Evolutionary conservation across 2,329 filamentous ascomycete genomes (phyloP).

Genomic region (Helicocarpus griseus): DNA sequence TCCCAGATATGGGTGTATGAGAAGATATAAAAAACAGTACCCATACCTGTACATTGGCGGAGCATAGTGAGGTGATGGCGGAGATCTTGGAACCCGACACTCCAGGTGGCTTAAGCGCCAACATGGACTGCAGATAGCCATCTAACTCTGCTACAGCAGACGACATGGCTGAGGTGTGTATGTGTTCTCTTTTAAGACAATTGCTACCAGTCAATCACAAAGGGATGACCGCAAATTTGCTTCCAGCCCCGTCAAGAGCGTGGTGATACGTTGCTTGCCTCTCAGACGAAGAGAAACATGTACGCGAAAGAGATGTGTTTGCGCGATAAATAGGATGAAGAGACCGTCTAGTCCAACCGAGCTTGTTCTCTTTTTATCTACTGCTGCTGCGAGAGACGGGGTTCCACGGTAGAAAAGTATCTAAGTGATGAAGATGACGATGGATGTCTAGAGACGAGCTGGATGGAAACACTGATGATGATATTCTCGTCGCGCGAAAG

Average conservation of each 20-base stretch:
- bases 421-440: conserved; percentile 1
- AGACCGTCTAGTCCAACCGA: too few species aligned
- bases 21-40: conserved; percentile 4
- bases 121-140: conserved; percentile 81
- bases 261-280: neutral
- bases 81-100: conserved; percentile 89
- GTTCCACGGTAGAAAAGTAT: neutral
- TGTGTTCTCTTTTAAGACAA: neutral
- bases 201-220: conserved; percentile 8
- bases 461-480: neutral
- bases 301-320: neutral
- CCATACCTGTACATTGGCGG: conserved; percentile 81
- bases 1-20: neutral
- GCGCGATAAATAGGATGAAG: neutral
- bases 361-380: conserved; percentile 1
- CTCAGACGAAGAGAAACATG: neutral
- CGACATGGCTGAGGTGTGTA: conserved; percentile 46
- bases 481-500: neutral
- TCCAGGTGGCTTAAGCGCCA: conserved; percentile 81
- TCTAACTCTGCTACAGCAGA: conserved; percentile 87
- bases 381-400: neutral
- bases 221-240: neutral
- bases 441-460: neutral
- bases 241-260: neutral
- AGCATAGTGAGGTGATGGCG: conserved; percentile 77